Conservation (phyloP, 2,329 filamentous ascomycete species). For the Rachicladosporium sp. region DNA sequence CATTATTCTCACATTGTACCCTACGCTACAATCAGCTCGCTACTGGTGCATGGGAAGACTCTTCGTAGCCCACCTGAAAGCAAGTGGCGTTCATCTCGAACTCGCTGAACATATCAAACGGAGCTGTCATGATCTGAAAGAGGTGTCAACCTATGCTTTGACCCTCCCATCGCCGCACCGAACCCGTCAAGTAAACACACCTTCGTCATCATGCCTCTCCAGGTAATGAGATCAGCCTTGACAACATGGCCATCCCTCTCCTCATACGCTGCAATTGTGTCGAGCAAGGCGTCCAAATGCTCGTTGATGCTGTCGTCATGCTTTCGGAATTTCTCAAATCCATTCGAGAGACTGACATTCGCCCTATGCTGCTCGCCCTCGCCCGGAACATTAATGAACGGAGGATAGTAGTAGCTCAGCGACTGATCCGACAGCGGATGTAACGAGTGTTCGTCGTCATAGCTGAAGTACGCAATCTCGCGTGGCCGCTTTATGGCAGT, state of each 20-base stretch:
- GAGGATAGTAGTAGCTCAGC: slow-evolving; percentile 79
- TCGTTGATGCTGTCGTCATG: slow-evolving; percentile 74
- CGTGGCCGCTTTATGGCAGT: slow-evolving; percentile 64
- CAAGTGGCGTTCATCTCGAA: slow-evolving; percentile 95
- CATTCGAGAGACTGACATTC: slow-evolving; percentile 61
- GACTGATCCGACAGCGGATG: slow-evolving; percentile 60
- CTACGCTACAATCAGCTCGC: slow-evolving; percentile 7
- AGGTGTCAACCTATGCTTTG: slow-evolving; percentile 2
- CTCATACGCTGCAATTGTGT: slow-evolving; percentile 63
- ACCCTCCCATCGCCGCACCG: too few species aligned
- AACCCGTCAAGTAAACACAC: slow-evolving; percentile 31
- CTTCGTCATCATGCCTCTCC: slow-evolving; percentile 98
- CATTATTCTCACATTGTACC: slow-evolving; percentile 26
- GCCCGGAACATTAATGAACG: slow-evolving; percentile 20
- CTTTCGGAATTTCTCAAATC: slow-evolving; percentile 72
- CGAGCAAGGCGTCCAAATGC: slow-evolving; percentile 73
- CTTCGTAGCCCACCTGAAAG: slow-evolving; percentile 57
- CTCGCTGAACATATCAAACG: slow-evolving; percentile 73
- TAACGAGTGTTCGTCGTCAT: slow-evolving; percentile 70
- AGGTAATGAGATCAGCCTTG: slow-evolving; percentile 69
- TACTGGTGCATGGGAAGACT: not conserved
- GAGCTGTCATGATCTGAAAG: slow-evolving; percentile 67
- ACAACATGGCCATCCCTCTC: slow-evolving; percentile 52
- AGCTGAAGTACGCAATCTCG: slow-evolving; percentile 90
- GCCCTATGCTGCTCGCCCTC: slow-evolving; percentile 23